Evolutionary conservation across 2,329 filamentous ascomycete genomes (phyloP), one percentile per base, ranked within the genome.

Genomic region (Akanthomyces uredinophilus): DNA sequence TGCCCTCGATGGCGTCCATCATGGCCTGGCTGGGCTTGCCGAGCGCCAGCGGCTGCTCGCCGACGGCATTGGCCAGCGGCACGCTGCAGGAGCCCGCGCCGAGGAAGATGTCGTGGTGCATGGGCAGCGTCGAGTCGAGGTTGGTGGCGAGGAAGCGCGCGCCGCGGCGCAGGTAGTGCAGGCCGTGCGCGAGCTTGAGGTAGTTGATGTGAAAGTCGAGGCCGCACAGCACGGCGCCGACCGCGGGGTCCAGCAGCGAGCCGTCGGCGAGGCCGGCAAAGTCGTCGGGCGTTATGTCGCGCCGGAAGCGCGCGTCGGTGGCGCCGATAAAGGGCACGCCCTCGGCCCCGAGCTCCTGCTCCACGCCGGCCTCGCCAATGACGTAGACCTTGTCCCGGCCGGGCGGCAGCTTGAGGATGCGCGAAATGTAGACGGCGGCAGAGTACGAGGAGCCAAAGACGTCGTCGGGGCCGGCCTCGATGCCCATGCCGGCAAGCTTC

Each of bases 1-100:
- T 96, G 63, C 94, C 94, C 79, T 98, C 94, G 62, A 99, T 90
- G 3, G 95, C 92, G 74, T 98, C 94, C 94, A 99, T 96, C 95
- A 99, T 99, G 4, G 94, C 94, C 79, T 96, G 92, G 73, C 92
- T 96, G 3, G 95, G 95, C 78, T 99, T 99, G 0, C 95, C 95
- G 46, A 98, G 78, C 3, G 91, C 87, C 37, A 92, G 76, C 1
- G 95, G 94, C 69, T 89, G 81, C 72, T 85, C 77, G 20, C 81
- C 81, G 4, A 84, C 80, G 81, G 91, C 91, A 73, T 89, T 89
- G 60, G 88, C 81, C 64, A 99, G 77, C 2, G 92, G 91, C 29
- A 91, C 86, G 55, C 88, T 87, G 66, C 91, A 88, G 2, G 91
- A 89, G 1, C 95, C 95, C 1, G 95, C 95, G 7, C 95, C 95